Evolutionary conservation across 176 grass and related monocot genomes (phyloP).

Genomic region (Oryza brachyantha): DNA sequence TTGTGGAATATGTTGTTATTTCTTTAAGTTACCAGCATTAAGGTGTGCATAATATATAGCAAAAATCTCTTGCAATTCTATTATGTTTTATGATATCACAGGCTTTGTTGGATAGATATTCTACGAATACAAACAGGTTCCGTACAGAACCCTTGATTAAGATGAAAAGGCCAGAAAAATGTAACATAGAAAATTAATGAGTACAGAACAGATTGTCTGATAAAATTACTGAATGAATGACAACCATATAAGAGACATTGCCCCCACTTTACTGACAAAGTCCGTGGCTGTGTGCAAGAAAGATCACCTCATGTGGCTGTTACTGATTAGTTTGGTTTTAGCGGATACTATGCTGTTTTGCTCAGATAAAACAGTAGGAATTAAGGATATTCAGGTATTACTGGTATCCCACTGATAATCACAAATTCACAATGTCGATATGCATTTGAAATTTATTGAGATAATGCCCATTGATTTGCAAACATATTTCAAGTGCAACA

Average conservation of each 20-base stretch:
- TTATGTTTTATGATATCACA: background rate
- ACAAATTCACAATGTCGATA: constrained; percentile 13
- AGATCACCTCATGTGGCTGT: background rate
- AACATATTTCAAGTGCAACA: background rate
- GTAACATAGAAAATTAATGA: background rate
- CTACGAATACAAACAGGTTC: background rate
- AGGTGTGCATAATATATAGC: background rate
- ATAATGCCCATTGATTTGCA: background rate
- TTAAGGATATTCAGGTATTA: background rate
- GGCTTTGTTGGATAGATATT: background rate
- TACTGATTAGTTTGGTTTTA: constrained; percentile 7
- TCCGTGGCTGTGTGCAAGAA: background rate
- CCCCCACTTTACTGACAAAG: background rate
- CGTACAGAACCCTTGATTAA: background rate
- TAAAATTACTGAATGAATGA: background rate
- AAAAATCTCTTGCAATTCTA: background rate
- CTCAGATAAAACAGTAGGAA: background rate
- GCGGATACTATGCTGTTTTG: background rate
- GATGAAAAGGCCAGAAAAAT: background rate
- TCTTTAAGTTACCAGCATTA: constrained; percentile 19
- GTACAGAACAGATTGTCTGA: background rate
- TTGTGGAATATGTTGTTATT: background rate
- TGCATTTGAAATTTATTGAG: background rate
- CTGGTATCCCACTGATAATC: background rate
- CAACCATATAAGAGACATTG: background rate